Evolutionary conservation across 2,329 filamentous ascomycete species (phyloP), one percentile per base, ranked within the genome.

Genomic region (Clarireedia homoeocarpa): DNA sequence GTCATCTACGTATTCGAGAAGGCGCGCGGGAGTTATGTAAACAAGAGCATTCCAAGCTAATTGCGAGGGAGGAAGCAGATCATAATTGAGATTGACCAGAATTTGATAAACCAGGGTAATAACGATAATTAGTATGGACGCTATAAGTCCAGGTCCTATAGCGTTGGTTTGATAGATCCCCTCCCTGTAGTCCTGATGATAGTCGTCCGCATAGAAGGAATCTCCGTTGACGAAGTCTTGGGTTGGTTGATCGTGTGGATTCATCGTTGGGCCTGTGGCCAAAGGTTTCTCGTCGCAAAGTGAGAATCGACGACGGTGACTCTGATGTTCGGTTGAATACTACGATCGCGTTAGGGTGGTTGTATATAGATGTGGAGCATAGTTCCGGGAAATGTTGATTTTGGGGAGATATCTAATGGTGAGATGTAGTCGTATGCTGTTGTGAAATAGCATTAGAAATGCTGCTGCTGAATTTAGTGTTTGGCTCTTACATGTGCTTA

Each of bases 41-140:
- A 89, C 77, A 30, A 86, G 58, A 26, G 70, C 68, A 70, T 86
- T 80, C 84, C 85, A 88, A 39, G 83, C 65, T 52, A 83, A 67
- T 62, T 77, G 73, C 56, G 73, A 66, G 64, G 77, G 64, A 61
- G 71, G 67, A 5, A 75, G 62, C 23, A 73, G 65, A 57, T 71
- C 65, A 62, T 68, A 71, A 52, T 69, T 67, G 23, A 67, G 58
- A 27, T 51, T 51, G 20, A 57, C 57, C n/a, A 69, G 52, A 7
- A 63, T 59, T 15, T 68, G 64, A 52, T 70, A 70, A 34, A 67
- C 49, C 36, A 68, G 10, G 5, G 65, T 60, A 24, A 61, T 5
- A 20, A 62, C 30, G 44, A 65, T 64, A 26, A 70, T 30, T n/a
- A 66, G 20, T 7, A 64, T 4, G 7, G 65, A 58, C 27, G 69